Evolutionary conservation across 2,329 filamentous ascomycete species (phyloP), one percentile per base, ranked within the genome.

Genomic region (Stachybotrys chlorohalonatus): DNA sequence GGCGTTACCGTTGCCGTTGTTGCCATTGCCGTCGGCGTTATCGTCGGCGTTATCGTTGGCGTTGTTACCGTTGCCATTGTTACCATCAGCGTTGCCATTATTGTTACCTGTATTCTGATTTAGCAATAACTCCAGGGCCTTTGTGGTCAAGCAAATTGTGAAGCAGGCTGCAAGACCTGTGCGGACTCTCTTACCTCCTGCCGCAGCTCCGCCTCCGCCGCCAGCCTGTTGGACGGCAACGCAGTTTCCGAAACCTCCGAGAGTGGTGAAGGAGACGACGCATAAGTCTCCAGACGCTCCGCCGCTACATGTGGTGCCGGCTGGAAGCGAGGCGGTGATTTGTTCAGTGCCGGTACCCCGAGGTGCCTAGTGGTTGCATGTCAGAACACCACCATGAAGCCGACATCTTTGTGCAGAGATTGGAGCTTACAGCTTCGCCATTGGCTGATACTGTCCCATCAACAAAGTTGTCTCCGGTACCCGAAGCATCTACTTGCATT

Each of bases 181-280:
- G 17, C 11, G 1, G 47, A 49, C 7, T 49, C 15, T 7, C 47
- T 13, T 49, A 49, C 47, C 47, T 49, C 24, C 17, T 32, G 24
- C 32, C 11, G 49, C 49, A 36, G 49, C 49, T 32, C 31, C 49
- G 24, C 8, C 49, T 17, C 50, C 52, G 32, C 13, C 32, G 46
- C 17, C 54, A 16, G 13, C 54, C 51, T 58, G 56, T 42, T 58
- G 56, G 32, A 58, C 54, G n/a, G 53, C 56, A 13, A 58, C 56
- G 31, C 56, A 58, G 53, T 58, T 58, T 15, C 56, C 56, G 45
- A 58, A 58, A 11, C 56, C 56, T 49, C 56, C 56, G 51, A 53
- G 52, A 15, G 56, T 58, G 8, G 31, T 55, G 48, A 58, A 58
- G 42, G 56, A 56, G 4, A 52, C 56, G 36, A 58, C n/a, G 24